These are phyloP conservation scores for Scortechinia acanthostroma DNA, from an alignment of 2,329 filamentous ascomycete genomes.

Conservation along the genomic window DNA sequence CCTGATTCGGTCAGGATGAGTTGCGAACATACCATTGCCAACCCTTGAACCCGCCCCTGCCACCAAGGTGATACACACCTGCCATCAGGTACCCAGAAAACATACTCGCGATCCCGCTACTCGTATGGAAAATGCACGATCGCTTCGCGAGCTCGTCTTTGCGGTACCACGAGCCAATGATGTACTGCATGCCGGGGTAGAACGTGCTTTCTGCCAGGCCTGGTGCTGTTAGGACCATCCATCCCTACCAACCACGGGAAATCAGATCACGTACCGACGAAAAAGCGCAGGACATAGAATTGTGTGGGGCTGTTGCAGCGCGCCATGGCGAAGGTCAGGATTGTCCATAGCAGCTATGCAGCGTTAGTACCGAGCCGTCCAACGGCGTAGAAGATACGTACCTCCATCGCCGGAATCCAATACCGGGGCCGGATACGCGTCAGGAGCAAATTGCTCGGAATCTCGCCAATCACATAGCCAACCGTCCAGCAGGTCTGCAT, in stretches of 20 bases:
- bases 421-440: constrained; percentile 34
- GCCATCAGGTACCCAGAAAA: constrained; percentile 42
- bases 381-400: constrained; percentile 11
- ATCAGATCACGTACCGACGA: constrained; percentile 31
- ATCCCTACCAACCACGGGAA: too few relatives aligned
- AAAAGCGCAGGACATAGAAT: constrained; percentile 36
- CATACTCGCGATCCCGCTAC: constrained; percentile 29
- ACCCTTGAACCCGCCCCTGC: constrained; percentile 34
- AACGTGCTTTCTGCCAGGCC: constrained; percentile 38
- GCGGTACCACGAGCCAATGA: constrained; percentile 41
- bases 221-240: constrained; percentile 7
- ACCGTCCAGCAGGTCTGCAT: constrained; percentile 41
- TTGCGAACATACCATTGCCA: constrained; percentile 36
- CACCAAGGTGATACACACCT: constrained; percentile 37
- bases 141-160: constrained; percentile 39
- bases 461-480: constrained; percentile 40
- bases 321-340: constrained; percentile 34
- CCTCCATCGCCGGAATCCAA: constrained; percentile 37
- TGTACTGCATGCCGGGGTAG: constrained; percentile 41
- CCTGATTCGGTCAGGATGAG: neutral
- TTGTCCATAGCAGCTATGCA: constrained; percentile 31
- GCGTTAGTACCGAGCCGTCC: neutral
- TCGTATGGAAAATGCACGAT: constrained; percentile 41
- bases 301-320: constrained; percentile 28
- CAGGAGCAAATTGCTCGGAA: constrained; percentile 40